phyloP scores from a whole-genome alignment of 805 yeast genomes.

The Saccharomycopsis sp. region DNA sequence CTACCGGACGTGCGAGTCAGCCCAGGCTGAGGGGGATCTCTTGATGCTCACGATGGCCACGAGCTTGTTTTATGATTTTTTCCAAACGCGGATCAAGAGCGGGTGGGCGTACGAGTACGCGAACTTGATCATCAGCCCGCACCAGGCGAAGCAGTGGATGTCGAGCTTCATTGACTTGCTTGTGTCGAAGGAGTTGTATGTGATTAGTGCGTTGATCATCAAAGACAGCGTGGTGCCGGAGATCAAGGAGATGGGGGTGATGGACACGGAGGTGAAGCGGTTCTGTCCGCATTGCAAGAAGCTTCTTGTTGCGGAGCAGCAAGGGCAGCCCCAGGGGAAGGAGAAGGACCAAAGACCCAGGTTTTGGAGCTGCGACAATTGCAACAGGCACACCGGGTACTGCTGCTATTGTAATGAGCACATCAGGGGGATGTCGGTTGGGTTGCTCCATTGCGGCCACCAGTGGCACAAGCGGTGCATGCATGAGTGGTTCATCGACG shows the following conservation, averaged over 20 bases:
- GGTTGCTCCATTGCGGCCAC: conserved; percentile 70
- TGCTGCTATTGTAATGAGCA: conserved; percentile 76
- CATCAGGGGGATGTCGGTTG: conserved; percentile 58
- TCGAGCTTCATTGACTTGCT: conserved; percentile 46
- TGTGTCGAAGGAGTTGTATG: conserved; percentile 41
- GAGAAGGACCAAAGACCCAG: conserved; percentile 39
- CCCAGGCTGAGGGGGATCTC: conserved; percentile 54
- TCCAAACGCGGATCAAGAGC: conserved; percentile 17
- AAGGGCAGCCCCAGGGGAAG: conserved; percentile 27
- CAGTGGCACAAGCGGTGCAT: conserved; percentile 78
- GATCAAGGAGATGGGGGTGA: conserved; percentile 25
- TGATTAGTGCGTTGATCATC: conserved; percentile 48
- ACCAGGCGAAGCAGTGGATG: conserved; percentile 45
- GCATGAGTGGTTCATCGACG: conserved; percentile 64
- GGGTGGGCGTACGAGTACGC: conserved; percentile 19
- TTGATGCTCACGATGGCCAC: conserved; percentile 50
- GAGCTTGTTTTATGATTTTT: conserved; percentile 40
- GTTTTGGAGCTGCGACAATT: conserved; percentile 77
- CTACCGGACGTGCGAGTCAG: conserved; percentile 43
- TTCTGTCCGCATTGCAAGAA: conserved; percentile 55
- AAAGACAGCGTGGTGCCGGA: conserved; percentile 32
- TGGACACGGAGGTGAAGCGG: conserved; percentile 33
- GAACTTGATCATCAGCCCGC: conserved; percentile 4
- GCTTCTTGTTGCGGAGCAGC: conserved; percentile 34
- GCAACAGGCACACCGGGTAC: conserved; percentile 50